A percentile compares a stretch with the other conserved stretches of the same genome.
These are phyloP conservation scores for Neotropicomus parvogracilis DNA, from an alignment of 1,284 basidiomycete species.

Conservation along the genomic window DNA sequence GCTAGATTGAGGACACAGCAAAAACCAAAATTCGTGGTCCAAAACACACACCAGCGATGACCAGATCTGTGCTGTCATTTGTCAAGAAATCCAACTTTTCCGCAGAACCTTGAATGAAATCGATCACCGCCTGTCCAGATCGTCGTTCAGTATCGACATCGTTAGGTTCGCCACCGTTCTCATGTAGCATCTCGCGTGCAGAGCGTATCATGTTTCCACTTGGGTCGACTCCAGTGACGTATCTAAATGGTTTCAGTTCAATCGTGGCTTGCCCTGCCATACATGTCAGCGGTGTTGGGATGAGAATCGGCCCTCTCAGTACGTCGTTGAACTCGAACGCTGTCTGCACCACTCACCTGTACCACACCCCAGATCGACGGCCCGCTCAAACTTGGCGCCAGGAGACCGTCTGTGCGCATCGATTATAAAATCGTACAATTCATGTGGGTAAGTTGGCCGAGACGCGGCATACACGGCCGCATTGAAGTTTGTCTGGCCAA, in stretches of 20 bases:
- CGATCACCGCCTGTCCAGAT: slow-evolving; percentile 14
- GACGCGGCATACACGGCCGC: slow-evolving; percentile 54
- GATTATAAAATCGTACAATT: slow-evolving; percentile 59
- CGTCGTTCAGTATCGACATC: too few relatives aligned
- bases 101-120: slow-evolving; percentile 49
- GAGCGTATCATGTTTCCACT: slow-evolving; percentile 66
- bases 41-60: slow-evolving; percentile 57
- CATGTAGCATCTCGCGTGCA: slow-evolving; percentile 41
- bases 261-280: slow-evolving; percentile 57
- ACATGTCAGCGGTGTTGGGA: too few relatives aligned
- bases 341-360: slow-evolving; percentile 39
- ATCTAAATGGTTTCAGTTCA: slow-evolving; percentile 56
- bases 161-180: slow-evolving; percentile 1
- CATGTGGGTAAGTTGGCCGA: slow-evolving; percentile 64
- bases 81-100: slow-evolving; percentile 55
- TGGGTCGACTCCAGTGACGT: slow-evolving; percentile 71
- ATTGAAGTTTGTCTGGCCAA: slow-evolving; percentile 37
- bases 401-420: slow-evolving; percentile 45
- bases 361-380: slow-evolving; percentile 78
- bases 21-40: too few relatives aligned
- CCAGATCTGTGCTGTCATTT: slow-evolving; percentile 62
- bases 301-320: too few relatives aligned
- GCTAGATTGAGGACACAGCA: too few relatives aligned
- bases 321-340: too few relatives aligned
- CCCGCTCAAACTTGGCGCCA: slow-evolving; percentile 46